These are phyloP conservation scores for Knoxdaviesia proteae DNA, from an alignment of 2,329 filamentous ascomycete species.

Conservation along the genomic window DNA sequence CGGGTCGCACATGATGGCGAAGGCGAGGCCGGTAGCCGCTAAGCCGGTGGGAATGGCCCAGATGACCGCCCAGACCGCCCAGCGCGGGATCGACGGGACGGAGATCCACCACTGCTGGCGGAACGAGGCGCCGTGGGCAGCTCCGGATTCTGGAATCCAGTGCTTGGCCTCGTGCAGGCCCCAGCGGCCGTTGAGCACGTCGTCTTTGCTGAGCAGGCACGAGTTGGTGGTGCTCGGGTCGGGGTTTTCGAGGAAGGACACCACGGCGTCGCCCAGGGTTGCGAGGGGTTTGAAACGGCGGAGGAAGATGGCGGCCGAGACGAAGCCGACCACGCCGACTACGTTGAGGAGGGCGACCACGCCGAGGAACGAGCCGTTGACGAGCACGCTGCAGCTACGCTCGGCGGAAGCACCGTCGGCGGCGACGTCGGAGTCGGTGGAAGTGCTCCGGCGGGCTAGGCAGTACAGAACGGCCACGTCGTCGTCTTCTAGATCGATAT, in stretches of 20 bases:
- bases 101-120: slow-evolving; percentile 22
- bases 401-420: neutral
- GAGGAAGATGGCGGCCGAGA: slow-evolving; percentile 12
- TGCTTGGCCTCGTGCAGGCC: slow-evolving; percentile 19
- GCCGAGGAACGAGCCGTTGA: slow-evolving; percentile 22
- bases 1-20: slow-evolving; percentile 12
- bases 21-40: slow-evolving; percentile 17
- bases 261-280: slow-evolving; percentile 28
- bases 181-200: slow-evolving; percentile 23
- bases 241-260: slow-evolving; percentile 24
- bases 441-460: slow-evolving; percentile 10
- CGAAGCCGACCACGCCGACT: slow-evolving; percentile 17
- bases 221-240: slow-evolving; percentile 21
- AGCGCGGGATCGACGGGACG: slow-evolving; percentile 19
- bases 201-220: slow-evolving; percentile 25
- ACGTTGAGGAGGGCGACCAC: slow-evolving; percentile 19
- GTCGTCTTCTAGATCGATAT: neutral
- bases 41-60: slow-evolving; percentile 19
- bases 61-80: slow-evolving; percentile 17
- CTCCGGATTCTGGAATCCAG: slow-evolving; percentile 13
- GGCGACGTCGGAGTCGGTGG: no score
- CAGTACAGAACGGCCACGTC: slow-evolving; percentile 11
- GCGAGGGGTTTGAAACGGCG: slow-evolving; percentile 20
- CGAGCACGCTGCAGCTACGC: slow-evolving; percentile 17
- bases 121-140: no score